phyloP scores from a whole-genome alignment of 148 eudicot genomes.

The Limonium bicolor region DNA sequence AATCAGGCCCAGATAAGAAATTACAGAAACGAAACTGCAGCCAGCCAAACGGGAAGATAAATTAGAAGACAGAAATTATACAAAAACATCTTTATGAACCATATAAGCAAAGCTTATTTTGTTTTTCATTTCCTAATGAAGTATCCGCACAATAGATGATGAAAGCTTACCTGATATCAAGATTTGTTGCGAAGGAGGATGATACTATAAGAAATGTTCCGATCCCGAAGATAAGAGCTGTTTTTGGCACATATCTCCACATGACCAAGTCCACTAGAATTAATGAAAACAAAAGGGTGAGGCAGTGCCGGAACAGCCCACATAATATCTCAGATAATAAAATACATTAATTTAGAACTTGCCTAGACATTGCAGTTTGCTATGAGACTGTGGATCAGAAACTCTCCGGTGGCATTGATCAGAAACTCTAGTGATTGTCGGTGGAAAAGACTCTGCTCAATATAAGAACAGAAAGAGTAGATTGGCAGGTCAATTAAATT shows the following conservation, averaged over 20 bases:
- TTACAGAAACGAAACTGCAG: conserved; percentile 49
- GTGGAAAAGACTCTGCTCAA: neutral
- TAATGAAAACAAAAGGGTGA: neutral
- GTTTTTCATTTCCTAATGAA: too few relatives aligned
- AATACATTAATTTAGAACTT: neutral
- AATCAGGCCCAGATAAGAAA: conserved; percentile 49
- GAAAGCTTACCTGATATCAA: neutral
- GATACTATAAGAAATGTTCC: conserved; percentile 4
- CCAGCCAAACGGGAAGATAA: neutral
- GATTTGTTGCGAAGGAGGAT: neutral
- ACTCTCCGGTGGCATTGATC: conserved; percentile 2
- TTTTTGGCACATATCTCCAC: conserved; percentile 4
- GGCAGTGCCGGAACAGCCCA: neutral
- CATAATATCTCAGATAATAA: neutral
- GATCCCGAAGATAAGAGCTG: conserved; percentile 1
- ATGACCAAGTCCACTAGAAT: conserved; percentile 1
- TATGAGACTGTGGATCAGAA: conserved; percentile 1
- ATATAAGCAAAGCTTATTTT: too few relatives aligned
- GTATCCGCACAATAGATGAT: too few relatives aligned
- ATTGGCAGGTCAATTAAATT: conserved; percentile 51
- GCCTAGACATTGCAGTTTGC: conserved; percentile 1
- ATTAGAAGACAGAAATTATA: neutral
- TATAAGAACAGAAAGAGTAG: too few relatives aligned
- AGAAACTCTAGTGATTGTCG: neutral
- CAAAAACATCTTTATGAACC: neutral